Conservation (phyloP, 305 asterid genomes). For the Rubia peregrina region DNA sequence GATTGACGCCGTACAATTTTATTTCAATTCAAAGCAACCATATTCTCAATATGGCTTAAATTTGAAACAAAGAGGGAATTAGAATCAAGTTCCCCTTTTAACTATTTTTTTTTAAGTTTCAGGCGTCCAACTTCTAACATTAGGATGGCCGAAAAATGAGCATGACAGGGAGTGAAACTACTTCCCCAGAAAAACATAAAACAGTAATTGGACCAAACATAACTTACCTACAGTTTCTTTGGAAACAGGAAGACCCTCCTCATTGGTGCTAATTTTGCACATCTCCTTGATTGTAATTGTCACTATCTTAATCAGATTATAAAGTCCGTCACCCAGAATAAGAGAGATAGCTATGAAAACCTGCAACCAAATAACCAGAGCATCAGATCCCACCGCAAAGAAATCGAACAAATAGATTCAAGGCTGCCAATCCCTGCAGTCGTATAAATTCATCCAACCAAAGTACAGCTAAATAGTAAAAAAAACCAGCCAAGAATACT, state of each 20-base stretch:
- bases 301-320: constrained; percentile 78
- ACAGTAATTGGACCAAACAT: not conserved
- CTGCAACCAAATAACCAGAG: constrained; percentile 32
- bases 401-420: not conserved
- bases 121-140: not conserved
- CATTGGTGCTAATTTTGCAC: constrained; percentile 31
- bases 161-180: not conserved
- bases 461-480: not conserved
- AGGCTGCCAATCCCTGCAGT: not conserved
- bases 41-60: not conserved
- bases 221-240: constrained; percentile 47
- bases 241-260: constrained; percentile 46
- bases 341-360: constrained; percentile 85
- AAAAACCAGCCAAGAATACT: not conserved
- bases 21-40: not conserved
- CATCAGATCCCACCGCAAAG: not conserved
- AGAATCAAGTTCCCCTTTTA: not conserved
- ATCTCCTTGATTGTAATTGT: constrained; percentile 56
- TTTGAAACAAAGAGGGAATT: not conserved
- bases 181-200: not conserved
- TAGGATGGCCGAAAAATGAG: not conserved
- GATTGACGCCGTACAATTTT: not conserved
- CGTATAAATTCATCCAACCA: not conserved
- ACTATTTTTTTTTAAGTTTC: not conserved
- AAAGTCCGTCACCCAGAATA: constrained; percentile 90